Conservation (phyloP, 23 red algal species). For the Gracilariopsis chorda region DNA sequence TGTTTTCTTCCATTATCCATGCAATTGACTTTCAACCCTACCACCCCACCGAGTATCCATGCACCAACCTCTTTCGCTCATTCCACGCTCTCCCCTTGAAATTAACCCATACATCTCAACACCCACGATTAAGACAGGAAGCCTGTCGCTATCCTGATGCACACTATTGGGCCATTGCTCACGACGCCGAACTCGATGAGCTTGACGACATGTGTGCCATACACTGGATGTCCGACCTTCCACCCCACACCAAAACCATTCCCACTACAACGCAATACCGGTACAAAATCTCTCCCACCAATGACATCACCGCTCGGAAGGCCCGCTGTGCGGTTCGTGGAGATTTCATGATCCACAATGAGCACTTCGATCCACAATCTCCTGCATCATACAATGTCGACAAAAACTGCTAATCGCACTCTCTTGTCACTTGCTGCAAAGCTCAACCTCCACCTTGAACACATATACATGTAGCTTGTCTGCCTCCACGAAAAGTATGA, state of each 20-base stretch:
- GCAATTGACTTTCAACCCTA: neutral
- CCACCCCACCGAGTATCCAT: neutral
- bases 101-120: neutral
- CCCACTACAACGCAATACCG: neutral
- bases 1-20: no score
- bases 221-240: neutral
- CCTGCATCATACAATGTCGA: neutral
- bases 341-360: neutral
- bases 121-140: neutral
- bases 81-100: neutral
- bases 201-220: neutral
- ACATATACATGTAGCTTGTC: neutral
- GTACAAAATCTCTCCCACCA: neutral
- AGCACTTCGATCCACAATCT: neutral
- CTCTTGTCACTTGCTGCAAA: neutral
- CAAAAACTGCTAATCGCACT: neutral
- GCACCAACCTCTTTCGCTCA: neutral
- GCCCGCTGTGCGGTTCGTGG: neutral
- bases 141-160: neutral
- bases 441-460: neutral
- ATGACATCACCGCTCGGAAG: neutral
- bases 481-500: neutral
- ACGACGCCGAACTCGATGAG: neutral
- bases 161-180: neutral
- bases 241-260: neutral